Evolutionary conservation across 306 rosid genomes (phyloP).

Genomic region (Cucurbita maxima): DNA sequence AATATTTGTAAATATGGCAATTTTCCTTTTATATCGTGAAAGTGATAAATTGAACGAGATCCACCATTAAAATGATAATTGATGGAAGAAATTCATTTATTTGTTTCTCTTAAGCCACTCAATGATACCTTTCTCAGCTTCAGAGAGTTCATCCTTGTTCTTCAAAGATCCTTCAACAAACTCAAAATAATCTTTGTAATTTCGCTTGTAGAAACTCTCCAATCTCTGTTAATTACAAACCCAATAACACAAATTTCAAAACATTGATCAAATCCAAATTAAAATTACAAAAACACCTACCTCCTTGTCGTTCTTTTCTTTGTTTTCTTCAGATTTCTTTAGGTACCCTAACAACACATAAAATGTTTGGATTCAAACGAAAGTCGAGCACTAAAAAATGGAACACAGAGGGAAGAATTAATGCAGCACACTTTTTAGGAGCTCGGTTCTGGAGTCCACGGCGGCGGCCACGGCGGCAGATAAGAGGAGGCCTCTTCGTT

Average conservation of each 20-base stretch:
- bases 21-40: too few relatives aligned
- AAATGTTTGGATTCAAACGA: not conserved
- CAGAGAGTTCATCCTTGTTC: conserved; percentile 36
- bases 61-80: too few relatives aligned
- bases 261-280: too few relatives aligned
- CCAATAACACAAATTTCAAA: not conserved
- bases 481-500: conserved; percentile 53
- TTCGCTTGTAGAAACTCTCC: conserved; percentile 76
- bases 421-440: conserved; percentile 55
- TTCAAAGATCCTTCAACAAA: conserved; percentile 50
- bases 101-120: conserved; percentile 72
- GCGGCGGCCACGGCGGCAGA: conserved; percentile 34
- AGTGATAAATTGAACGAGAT: too few relatives aligned
- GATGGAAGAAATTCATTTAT: not conserved
- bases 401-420: not conserved
- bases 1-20: too few relatives aligned
- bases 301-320: conserved; percentile 83
- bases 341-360: conserved; percentile 39
- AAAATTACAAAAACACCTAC: conserved; percentile 12
- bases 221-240: conserved; percentile 31
- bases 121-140: conserved; percentile 69
- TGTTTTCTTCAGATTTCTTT: conserved; percentile 82
- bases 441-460: conserved; percentile 47
- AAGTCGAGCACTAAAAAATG: not conserved
- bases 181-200: conserved; percentile 90